Base-by-base conservation (phyloP, 371 early-diverging fungal genomes). In the Coemansia sp. region DNA sequence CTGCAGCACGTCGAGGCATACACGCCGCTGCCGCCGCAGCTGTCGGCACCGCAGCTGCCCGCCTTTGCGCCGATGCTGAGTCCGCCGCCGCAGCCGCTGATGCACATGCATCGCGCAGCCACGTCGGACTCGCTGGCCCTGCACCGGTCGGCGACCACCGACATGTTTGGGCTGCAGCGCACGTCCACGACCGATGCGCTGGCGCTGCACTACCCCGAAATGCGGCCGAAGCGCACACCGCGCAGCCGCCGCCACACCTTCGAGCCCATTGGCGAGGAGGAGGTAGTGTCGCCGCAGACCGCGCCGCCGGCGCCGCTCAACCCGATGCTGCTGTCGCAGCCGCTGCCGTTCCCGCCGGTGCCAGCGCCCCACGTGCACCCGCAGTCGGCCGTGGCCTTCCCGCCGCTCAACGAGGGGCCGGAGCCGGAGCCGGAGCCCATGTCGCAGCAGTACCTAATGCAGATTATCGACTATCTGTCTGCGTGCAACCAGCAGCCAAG, bases 191-290 rank as follows among this genome's bases (percentile, higher is more conserved):
- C 52, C n/a, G 65, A 64, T 12, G 43, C 16, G n/a, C 48, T 30
- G 4, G 36, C 41, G 47, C 62, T n/a, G 42, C 52, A 11, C 16
- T 26, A 10, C 43, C 53, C 52, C 36, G n/a, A 39, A 40, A n/a
- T n/a, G n/a, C n/a, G n/a, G 20, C 34, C 39, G 54, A 59, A 35
- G 38, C 31, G 55, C 36, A 41, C 60, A 4, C 12, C 48, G 8
- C 47, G 61, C 43, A 43, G 52, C n/a, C 45, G 69, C 41, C 26
- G 74, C 14, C 65, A 65, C 55, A 74, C 74, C 4, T 74, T 74
- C n/a, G 74, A 69, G 59, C 48, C 74, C 53, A 74, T 74, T 33
- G 62, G 66, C 55, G 74, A 74, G 56, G 74, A 74, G 42, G 66
- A 65, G 36, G 30, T 66, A 4, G 43, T 42, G 11, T 45, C 74